Base-by-base conservation (phyloP, 306 rosid genomes). In the Lotus japonicus region DNA sequence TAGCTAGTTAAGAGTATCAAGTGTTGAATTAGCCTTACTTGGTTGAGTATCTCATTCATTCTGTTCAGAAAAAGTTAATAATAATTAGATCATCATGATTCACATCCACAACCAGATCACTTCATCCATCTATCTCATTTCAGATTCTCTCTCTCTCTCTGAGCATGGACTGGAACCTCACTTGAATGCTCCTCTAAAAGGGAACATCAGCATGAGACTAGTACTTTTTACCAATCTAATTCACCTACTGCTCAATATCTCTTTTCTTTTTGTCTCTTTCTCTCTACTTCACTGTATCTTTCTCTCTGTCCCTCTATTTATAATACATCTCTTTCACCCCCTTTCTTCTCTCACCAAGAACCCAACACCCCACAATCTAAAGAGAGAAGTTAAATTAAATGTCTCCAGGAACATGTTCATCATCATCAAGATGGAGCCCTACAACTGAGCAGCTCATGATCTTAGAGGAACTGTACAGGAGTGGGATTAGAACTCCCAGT, bases 401-500 rank as follows among this genome's bases (percentile, higher is more conserved):
- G 98, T 79, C 82, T 17, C 95, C 85, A 26, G 31, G 31, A 63
- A 63, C 79, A 61, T 73, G 87, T n/a, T 77, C 88, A 8, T 81
- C 95, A 31, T 79, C 92, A 8, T 81, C 95, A 31, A 86, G 98
- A 79, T 92, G 98, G 98, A 85, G 89, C 46, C 96, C 98, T 70
- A 88, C 98, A 39, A 87, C 98, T 17, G 95, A 89, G 61, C 98
- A 92, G 43, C 85, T 92, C 26, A 89, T 89, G 98, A 86, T 89
- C 63, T 75, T 92, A 45, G 98, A 92, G 60, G 96, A 89, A 75
- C 84, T 92, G 79, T 92, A 92, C 58, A 83, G 82, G 53, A 84
- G 80, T 35, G 96, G 98, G 35, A 76, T 85, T 26, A 87, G 90
- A 65, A 92, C 98, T 68, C 98, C 96, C 0, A 89, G 76, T 75